Base-by-base conservation (phyloP, 768 basidiomycete species). In the Lyophyllum decastes region DNA sequence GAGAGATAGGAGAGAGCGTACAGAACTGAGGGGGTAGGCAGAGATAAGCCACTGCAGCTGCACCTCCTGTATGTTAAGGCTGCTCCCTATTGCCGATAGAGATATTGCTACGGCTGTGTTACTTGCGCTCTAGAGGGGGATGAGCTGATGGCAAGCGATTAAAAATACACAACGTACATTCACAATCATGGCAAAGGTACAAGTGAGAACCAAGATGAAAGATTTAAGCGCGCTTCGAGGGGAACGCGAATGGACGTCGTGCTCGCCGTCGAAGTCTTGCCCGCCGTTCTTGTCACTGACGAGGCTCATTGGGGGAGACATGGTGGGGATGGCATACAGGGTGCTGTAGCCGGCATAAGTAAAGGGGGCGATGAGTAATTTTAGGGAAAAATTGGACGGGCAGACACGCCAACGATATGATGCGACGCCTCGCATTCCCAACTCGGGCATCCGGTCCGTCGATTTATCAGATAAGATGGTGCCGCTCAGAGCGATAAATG, bases 21-120 rank as follows among this genome's bases (percentile, higher is more conserved):
- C 88, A 11, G 85, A 86, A 64, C 83, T 88, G 54, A 91, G 69
- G 0, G 89, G 73, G 64, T 86, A 91, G 0, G 86, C 88, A 22
- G 86, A 86, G 24, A 82, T 62, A 17, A 89, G 72, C 89, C 89
- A 91, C 54, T 90, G 84, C 1, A 90, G 73, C 27, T 81, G 72
- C 30, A 77, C 70, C 50, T 86, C 76, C 24, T 72, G 66, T 4
- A 88, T 79, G 17, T 74, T 30, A 48, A 89, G 71, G 17, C 80
- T 79, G 6, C 63, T 67, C 30, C 77, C 78, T n/a, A 87, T 84
- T 0, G 76, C 74, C 2, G 85, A 80, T 1, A 87, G 70, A 1
- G 83, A 72, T 41, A 86, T 83, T 0, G 82, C 68, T 0, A 83
- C 74, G 0, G 83, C 70, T 2, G 83, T 83, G 40, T 69, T 71